These are phyloP conservation scores for Sparassis latifolia DNA, from an alignment of 1,284 basidiomycete species.

Conservation along the genomic window DNA sequence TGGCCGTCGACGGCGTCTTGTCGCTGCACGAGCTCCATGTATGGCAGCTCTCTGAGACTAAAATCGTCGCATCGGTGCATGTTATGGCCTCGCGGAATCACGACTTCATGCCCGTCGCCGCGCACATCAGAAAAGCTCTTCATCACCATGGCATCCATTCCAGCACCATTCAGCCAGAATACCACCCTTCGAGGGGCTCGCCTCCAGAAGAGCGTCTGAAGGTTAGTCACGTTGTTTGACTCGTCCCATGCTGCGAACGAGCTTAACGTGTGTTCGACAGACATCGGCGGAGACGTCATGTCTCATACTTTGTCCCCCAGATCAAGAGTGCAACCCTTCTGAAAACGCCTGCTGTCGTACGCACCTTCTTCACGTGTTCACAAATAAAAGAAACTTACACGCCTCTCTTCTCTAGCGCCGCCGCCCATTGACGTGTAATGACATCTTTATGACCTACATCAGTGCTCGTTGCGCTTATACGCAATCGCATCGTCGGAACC, in stretches of 20 bases:
- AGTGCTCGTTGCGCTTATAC: background rate
- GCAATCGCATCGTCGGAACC: background rate
- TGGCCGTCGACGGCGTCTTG: constrained; percentile 80
- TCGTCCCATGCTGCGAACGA: background rate
- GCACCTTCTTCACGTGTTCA: constrained; percentile 26
- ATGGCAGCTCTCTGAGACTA: constrained; percentile 89
- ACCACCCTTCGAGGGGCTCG: constrained; percentile 36
- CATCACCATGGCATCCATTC: constrained; percentile 94
- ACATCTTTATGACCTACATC: background rate
- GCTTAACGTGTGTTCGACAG: constrained; percentile 7
- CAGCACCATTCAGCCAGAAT: constrained; percentile 85
- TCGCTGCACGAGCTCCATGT: constrained; percentile 95
- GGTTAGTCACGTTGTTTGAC: constrained; percentile 31
- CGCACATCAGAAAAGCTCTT: constrained; percentile 75
- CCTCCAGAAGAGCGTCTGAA: constrained; percentile 40
- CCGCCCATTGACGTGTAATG: constrained; percentile 32
- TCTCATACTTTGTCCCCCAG: constrained; percentile 45
- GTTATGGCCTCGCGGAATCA: constrained; percentile 76
- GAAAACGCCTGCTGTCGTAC: constrained; percentile 78
- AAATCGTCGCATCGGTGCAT: constrained; percentile 94
- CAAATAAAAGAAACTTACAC: background rate
- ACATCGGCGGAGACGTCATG: constrained; percentile 28
- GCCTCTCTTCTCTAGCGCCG: constrained; percentile 34
- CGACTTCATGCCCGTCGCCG: constrained; percentile 90
- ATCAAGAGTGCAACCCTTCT: constrained; percentile 57